These are phyloP conservation scores for Hypoxylon crocopeplum DNA, from an alignment of 495 filamentous ascomycete genomes.

Conservation along the genomic window DNA sequence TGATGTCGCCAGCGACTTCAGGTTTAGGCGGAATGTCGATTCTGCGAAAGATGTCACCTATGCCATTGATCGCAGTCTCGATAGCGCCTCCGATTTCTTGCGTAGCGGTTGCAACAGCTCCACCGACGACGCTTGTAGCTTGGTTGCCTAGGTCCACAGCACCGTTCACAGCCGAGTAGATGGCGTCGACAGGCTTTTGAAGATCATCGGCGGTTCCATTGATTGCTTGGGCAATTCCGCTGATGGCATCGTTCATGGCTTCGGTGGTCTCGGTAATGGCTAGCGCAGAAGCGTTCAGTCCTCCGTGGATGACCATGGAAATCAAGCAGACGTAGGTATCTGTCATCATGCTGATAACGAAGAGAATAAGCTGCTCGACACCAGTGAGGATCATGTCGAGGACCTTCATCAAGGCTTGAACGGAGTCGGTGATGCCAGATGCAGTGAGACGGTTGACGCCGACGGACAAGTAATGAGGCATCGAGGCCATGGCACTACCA, in stretches of 20 bases:
- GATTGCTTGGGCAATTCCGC: slow-evolving; percentile 68
- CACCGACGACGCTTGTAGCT: slow-evolving; percentile 60
- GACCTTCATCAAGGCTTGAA: slow-evolving; percentile 77
- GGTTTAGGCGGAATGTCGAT: slow-evolving; percentile 50
- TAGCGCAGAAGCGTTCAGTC: slow-evolving; percentile 70
- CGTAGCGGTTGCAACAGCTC: slow-evolving; percentile 55
- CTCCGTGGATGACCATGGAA: slow-evolving; percentile 78
- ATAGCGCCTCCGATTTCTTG: slow-evolving; percentile 60
- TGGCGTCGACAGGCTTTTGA: slow-evolving; percentile 65
- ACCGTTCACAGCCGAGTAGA: slow-evolving; percentile 65
- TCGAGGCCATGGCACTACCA: slow-evolving; percentile 94
- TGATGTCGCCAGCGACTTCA: slow-evolving; percentile 64
- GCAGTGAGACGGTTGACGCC: slow-evolving; percentile 90
- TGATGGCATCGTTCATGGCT: slow-evolving; percentile 75
- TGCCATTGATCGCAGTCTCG: slow-evolving; percentile 40
- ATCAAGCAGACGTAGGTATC: slow-evolving; percentile 88
- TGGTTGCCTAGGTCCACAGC: slow-evolving; percentile 44
- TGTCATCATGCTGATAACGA: slow-evolving; percentile 87
- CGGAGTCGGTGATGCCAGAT: slow-evolving; percentile 74
- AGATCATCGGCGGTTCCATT: slow-evolving; percentile 61
- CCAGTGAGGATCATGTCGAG: slow-evolving; percentile 78
- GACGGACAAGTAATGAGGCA: slow-evolving; percentile 89
- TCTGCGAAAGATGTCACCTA: slow-evolving; percentile 49
- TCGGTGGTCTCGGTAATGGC: slow-evolving; percentile 74
- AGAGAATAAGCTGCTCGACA: slow-evolving; percentile 86